phyloP scores from a whole-genome alignment of 805 yeast species.

The Candida verbasci region DNA sequence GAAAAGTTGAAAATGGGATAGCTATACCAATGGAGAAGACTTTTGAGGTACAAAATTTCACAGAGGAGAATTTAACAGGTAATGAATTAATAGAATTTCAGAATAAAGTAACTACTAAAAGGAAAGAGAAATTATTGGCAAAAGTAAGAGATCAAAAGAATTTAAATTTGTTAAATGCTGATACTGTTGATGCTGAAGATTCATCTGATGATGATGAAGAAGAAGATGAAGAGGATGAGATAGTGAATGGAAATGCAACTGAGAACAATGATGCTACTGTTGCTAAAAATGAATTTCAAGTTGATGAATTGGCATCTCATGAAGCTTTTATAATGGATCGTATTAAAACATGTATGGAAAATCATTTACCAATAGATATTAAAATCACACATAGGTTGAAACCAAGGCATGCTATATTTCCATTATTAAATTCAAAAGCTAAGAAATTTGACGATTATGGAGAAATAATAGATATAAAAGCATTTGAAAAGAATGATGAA shows the following conservation, averaged over 20 bases:
- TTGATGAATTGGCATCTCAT: conserved; percentile 34
- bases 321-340: conserved; percentile 38
- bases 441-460: conserved; percentile 86
- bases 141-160: conserved; percentile 39
- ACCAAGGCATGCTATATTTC: conserved; percentile 69
- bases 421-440: conserved; percentile 46
- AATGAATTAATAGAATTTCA: conserved; percentile 48
- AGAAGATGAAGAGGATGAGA: conserved; percentile 29
- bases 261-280: conserved; percentile 5
- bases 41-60: conserved; percentile 36
- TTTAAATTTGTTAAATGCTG: conserved; percentile 35
- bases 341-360: conserved; percentile 33
- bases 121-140: conserved; percentile 40
- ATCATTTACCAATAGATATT: conserved; percentile 51
- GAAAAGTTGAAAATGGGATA: conserved; percentile 51
- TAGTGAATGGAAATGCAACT: conserved; percentile 21
- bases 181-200: conserved; percentile 28
- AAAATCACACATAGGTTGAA: conserved; percentile 39
- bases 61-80: conserved; percentile 49
- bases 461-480: conserved; percentile 60
- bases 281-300: conserved; percentile 10
- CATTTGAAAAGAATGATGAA: conserved; percentile 57
- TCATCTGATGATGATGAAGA: conserved; percentile 32
- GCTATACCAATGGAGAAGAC: conserved; percentile 50
- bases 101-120: conserved; percentile 40